Conservation (phyloP, 352 stramenopile genomes). For the Blastocystis sp. region DNA sequence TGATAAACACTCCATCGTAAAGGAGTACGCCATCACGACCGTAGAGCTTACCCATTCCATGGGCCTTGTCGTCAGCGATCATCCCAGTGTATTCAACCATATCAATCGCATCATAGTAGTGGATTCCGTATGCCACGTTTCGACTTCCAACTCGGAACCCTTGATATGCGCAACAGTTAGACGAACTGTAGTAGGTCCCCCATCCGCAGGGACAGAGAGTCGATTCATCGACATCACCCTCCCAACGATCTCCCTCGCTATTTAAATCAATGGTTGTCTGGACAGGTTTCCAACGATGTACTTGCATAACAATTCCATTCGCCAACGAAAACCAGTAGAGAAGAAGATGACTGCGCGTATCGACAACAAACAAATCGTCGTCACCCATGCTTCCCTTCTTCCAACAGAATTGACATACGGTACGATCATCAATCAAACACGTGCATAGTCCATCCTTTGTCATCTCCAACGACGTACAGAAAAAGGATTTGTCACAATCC, state of each 20-base stretch:
- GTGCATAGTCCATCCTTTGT: background rate
- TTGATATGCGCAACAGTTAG: background rate
- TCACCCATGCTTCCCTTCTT: background rate
- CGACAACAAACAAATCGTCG: background rate
- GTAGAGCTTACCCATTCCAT: background rate
- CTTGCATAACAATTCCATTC: background rate
- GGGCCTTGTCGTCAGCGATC: background rate
- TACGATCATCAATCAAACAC: background rate
- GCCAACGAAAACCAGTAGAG: background rate
- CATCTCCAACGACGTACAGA: background rate
- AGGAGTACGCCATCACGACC: background rate
- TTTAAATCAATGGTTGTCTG: background rate
- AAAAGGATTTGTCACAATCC: background rate
- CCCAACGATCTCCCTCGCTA: background rate
- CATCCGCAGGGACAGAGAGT: background rate
- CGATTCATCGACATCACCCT: background rate
- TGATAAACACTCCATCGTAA: background rate
- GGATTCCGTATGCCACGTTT: background rate
- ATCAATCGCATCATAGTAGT: background rate
- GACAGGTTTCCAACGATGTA: background rate
- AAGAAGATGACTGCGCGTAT: background rate
- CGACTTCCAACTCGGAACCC: background rate
- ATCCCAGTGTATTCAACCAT: background rate
- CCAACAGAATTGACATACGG: background rate
- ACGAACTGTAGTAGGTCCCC: background rate